Evolutionary conservation across 164 flowering plant species (phyloP).

Genomic region (Macadamia integrifolia): DNA sequence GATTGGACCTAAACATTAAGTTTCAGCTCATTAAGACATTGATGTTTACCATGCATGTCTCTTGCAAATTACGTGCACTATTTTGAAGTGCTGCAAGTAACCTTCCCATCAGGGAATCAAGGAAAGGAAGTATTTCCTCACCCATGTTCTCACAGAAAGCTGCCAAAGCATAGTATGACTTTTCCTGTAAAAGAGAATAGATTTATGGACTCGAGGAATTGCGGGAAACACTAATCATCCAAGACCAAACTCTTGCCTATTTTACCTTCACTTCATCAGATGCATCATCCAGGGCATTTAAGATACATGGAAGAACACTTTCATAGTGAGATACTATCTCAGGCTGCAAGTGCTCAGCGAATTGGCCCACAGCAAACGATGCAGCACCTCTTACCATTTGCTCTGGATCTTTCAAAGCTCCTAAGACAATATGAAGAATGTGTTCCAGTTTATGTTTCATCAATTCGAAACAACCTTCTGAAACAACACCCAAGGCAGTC

Average conservation of each 20-base stretch:
- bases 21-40: background rate
- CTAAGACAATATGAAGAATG: conserved; percentile 70
- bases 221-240: background rate
- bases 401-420: conserved; percentile 79
- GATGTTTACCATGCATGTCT: conserved; percentile 84
- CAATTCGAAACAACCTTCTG: conserved; percentile 83
- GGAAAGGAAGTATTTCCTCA: conserved; percentile 80
- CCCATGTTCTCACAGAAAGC: conserved; percentile 99
- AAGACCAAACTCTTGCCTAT: background rate
- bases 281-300: conserved; percentile 75
- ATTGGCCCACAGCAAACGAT: conserved; percentile 94
- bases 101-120: conserved; percentile 86
- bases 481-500: conserved; percentile 79
- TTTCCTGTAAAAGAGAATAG: conserved; percentile 52
- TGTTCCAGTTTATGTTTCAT: conserved; percentile 79
- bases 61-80: conserved; percentile 88
- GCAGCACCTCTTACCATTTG: conserved; percentile 97
- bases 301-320: conserved; percentile 80
- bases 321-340: conserved; percentile 82
- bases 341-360: conserved; percentile 94
- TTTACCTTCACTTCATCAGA: conserved; percentile 92
- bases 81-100: conserved; percentile 75
- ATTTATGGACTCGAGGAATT: background rate
- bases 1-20: background rate
- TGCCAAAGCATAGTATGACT: conserved; percentile 96